A percentile compares a stretch with the other conserved stretches of the same genome.
phyloP scores from a whole-genome alignment of 768 basidiomycete genomes.

The Grammothele lineata region DNA sequence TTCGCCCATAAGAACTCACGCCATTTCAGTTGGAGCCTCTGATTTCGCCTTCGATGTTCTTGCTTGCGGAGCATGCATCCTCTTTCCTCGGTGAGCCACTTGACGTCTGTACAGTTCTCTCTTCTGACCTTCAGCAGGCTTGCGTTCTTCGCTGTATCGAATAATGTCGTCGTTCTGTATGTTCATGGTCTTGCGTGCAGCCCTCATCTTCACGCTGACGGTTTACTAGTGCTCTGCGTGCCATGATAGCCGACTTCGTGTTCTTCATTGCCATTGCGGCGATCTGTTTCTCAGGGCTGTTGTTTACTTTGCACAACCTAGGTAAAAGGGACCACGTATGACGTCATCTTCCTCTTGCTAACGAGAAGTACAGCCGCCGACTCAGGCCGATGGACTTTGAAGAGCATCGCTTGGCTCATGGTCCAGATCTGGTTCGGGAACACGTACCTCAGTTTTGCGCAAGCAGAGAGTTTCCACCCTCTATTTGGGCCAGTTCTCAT shows the following conservation, averaged over 20 bases:
- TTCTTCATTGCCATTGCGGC: slow-evolving; percentile 76
- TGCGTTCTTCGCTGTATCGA: slow-evolving; percentile 76
- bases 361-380: slow-evolving; percentile 29
- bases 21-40: slow-evolving; percentile 40
- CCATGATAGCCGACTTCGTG: slow-evolving; percentile 76
- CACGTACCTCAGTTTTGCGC: slow-evolving; percentile 50
- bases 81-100: slow-evolving; percentile 81
- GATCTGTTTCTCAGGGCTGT: slow-evolving; percentile 78
- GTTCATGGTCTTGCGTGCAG: too few relatives aligned
- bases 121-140: slow-evolving; percentile 47
- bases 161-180: slow-evolving; percentile 76
- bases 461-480: slow-evolving; percentile 41
- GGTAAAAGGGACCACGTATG: too few relatives aligned
- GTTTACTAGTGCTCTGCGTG: slow-evolving; percentile 71
- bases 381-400: slow-evolving; percentile 31
- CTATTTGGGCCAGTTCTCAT: slow-evolving; percentile 76
- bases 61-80: slow-evolving; percentile 78
- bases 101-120: too few relatives aligned
- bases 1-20: neutral
- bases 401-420: slow-evolving; percentile 77
- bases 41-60: slow-evolving; percentile 78
- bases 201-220: neutral
- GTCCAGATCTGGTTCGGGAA: slow-evolving; percentile 87
- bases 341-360: slow-evolving; percentile 3
- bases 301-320: slow-evolving; percentile 51